phyloP scores from a whole-genome alignment of 1,284 basidiomycete species.

The Boletus semigastroideus region DNA sequence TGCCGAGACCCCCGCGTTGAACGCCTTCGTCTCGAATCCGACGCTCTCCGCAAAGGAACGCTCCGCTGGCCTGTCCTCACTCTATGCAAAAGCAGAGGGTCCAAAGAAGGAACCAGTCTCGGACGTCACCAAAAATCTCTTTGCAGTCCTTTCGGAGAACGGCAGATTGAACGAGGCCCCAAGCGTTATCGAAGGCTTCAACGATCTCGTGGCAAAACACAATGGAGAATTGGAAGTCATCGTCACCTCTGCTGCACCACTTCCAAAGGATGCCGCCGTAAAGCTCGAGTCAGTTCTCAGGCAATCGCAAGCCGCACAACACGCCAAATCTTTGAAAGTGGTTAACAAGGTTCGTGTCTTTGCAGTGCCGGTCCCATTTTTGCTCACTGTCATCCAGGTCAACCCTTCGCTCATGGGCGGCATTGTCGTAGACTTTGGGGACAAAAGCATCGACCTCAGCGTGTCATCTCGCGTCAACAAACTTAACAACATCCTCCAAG shows the following conservation, averaged over 20 bases:
- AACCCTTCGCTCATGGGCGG: conserved; percentile 88
- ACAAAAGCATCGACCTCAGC: conserved; percentile 96
- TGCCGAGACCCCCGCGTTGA: conserved; percentile 62
- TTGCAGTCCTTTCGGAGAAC: conserved; percentile 91
- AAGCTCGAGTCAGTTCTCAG: conserved; percentile 84
- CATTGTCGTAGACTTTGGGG: conserved; percentile 94
- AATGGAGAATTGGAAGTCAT: conserved; percentile 92
- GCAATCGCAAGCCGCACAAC: conserved; percentile 78
- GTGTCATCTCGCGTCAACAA: conserved; percentile 93
- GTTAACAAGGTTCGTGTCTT: conserved; percentile 72
- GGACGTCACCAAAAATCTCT: conserved; percentile 91
- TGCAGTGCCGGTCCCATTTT: not conserved
- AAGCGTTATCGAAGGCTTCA: conserved; percentile 91
- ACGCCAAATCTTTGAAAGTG: conserved; percentile 84
- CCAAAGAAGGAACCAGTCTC: conserved; percentile 72
- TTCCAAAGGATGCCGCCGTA: conserved; percentile 70
- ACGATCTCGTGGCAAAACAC: conserved; percentile 86
- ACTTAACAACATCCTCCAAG: conserved; percentile 85
- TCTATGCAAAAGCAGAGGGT: conserved; percentile 65
- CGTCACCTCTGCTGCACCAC: conserved; percentile 85
- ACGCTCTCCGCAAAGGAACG: conserved; percentile 85
- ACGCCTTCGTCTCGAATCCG: conserved; percentile 81
- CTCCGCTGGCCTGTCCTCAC: conserved; percentile 60
- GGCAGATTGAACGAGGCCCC: conserved; percentile 84
- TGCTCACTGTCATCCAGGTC: conserved; percentile 51